Evolutionary conservation across 2,329 filamentous ascomycete species (phyloP), one percentile per base, ranked within the genome.

Genomic region (Blastomyces silverae): DNA sequence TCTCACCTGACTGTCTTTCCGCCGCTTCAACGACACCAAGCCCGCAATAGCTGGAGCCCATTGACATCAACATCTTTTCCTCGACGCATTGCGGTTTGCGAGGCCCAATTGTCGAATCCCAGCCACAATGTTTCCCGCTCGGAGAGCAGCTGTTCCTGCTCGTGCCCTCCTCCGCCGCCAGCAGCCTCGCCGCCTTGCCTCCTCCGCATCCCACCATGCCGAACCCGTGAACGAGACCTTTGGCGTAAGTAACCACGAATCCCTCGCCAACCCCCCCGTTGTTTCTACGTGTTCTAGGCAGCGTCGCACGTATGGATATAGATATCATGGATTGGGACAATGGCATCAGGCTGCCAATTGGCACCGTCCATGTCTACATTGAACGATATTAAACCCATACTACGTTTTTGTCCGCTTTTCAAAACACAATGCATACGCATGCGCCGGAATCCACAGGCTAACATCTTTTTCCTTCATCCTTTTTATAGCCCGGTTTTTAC

Each of bases 401-500:
- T 53, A 13, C n/a, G 3, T 8, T 31, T 15, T 53, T 53, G 25
- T 17, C 59, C 44, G 1, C 28, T 31, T 31, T 61, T 61, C 42
- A 50, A 48, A 50, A 46, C 44, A 50, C 15, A 15, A 34, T 50
- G 1, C 15, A n/a, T 50, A 22, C n/a, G 28, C 59, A 61, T 50
- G 20, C 44, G 5, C 22, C 39, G 25, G 22, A 28, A 61, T 61
- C 20, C 59, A 50, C 59, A 20, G 1, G 31, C 20, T 52, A 48
- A 48, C 4, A 37, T 8, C 11, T 44, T 34, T 5, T 20, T 25
- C 10, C 59, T 48, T 17, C 10, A 7, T 17, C 62, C 31, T 28
- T 50, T 48, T 20, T 34, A 74, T 69, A 82, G 80, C 77, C 73
- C 67, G 79, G 79, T 59, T 80, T 82, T 71, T 82, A 81, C 68